Evolutionary conservation across 164 flowering plant genomes (phyloP), one percentile per base, ranked within the genome.

Genomic region (Cinnamomum chago): DNA sequence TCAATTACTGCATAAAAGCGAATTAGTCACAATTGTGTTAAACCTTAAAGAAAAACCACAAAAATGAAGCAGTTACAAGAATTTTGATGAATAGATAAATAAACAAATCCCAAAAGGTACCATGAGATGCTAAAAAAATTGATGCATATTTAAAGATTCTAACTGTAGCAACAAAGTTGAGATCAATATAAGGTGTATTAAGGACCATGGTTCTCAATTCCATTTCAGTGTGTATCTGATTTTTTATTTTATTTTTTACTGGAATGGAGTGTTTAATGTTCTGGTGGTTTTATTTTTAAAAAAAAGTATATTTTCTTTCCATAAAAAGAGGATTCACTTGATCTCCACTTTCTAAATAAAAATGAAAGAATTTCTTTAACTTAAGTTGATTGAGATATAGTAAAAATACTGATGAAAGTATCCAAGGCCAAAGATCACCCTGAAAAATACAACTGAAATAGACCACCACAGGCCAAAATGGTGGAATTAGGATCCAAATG

Each of bases 1-100:
- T 80, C 55, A 50, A 81, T 81, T 78, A 94, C 98, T 96, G 90
- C 84, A 89, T 9, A 71, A 47, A 73, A 23, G 73, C 76, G 3
- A 73, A 50, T 15, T 20, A 0, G 9, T 12, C 50, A 35, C 5
- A 15, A 25, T 40, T 4, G 24, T 15, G 66, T 76, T 28, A 65
- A 27, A 62, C 35, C n/a, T 65, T 3, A 28, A 55, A 50, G 28
- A 28, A 0, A 5, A 65, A 50, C 20, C 12, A 1, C 24, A 68
- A 23, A 10, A 68, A 68, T 47, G 15, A 68, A 68, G 13, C 4
- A 68, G 51, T 11, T 7, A n/a, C 55, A 18, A 40, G 22, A 18
- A 40, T 11, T 17, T 64, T 22, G 3, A 17, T 24, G 14, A 64
- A 64, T 24, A 64, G 24, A 64, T 64, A 64, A 64, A 64, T 20